Base-by-base conservation (phyloP, 75 land plant genomes). In the Larix kaempferi region DNA sequence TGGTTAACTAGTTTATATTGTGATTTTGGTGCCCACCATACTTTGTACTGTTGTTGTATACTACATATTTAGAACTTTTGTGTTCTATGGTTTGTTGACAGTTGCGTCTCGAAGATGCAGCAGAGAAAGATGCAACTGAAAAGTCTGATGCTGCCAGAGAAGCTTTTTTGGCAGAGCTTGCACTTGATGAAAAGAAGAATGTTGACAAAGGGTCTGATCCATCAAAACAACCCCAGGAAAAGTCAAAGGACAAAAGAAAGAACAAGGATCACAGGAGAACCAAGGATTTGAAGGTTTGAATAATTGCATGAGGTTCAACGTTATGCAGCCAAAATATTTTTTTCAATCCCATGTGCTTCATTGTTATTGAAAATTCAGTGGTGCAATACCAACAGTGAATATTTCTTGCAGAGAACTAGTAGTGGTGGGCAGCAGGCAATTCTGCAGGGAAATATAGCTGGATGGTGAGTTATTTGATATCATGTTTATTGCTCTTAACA, bases 111-210 rank as follows among this genome's bases (percentile, higher is more conserved):
- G 98, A 95, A 77, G 90, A 86, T 76, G 76, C 91, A 74, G 93
- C 89, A 33, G 93, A 92, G 39, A 95, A 92, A 80, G 91, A 92
- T 86, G 95, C 95, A 29, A 84, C 86, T 56, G 87, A 91, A 72
- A 95, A 88, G 71, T 95, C 95, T 74, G 98, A 92, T 89, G 98
- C 98, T 58, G 95, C 89, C 22, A 78, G 90, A 76, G 90, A 92
- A 77, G 95, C 95, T 16, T 89, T 95, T 79, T 78, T 95, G 57
- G 98, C 98, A 66, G 98, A 95, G 77, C 91, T 95, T 77, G 95
- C 86, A 11, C 83, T 55, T 62, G 88, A 95, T 85, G 84, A 83
- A 25, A 89, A 89, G 52, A 91, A 79, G 74, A 74, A 73, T 76
- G 69, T 11, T n/a, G 65, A 59, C 19, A 88, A 77, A 78, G 85